phyloP scores from a whole-genome alignment of 2,329 filamentous ascomycete genomes.

The Colletotrichum sp. region DNA sequence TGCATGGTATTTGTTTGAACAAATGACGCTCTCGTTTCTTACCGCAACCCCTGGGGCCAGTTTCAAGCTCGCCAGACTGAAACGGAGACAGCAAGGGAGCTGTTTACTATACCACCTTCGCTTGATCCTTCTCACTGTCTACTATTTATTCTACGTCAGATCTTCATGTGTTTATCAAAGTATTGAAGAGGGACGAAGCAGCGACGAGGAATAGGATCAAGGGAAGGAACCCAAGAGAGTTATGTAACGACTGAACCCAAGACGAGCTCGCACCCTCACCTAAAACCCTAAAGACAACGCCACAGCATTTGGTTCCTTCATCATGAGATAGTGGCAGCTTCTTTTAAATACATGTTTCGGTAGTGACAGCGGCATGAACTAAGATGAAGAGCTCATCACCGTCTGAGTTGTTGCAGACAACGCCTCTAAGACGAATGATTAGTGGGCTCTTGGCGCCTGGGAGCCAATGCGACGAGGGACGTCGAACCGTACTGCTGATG shows the following conservation, averaged over 20 bases:
- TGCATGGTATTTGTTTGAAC: rapidly evolving
- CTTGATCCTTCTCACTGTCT: not conserved
- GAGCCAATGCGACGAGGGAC: not conserved
- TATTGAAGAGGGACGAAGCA: too few relatives aligned
- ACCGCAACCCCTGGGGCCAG: not conserved
- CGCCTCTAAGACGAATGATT: not conserved
- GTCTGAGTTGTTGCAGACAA: not conserved
- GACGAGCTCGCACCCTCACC: too few relatives aligned
- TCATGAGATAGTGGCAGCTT: too few relatives aligned
- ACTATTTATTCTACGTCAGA: not conserved
- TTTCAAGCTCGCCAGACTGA: not conserved
- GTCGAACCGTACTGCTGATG: not conserved
- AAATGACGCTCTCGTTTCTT: not conserved
- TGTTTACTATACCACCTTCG: not conserved
- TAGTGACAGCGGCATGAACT: not conserved
- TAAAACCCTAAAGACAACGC: too few relatives aligned
- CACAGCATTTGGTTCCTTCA: too few relatives aligned
- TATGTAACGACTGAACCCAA: too few relatives aligned
- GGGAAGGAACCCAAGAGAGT: not conserved
- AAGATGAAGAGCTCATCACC: not conserved
- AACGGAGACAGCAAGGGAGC: not conserved
- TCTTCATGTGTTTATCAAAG: not conserved
- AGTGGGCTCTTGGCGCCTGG: not conserved
- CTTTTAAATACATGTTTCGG: too few relatives aligned
- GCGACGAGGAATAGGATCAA: too few relatives aligned